Base-by-base conservation (phyloP, 2,329 filamentous ascomycete genomes). In the Lecanicillium sp. region DNA sequence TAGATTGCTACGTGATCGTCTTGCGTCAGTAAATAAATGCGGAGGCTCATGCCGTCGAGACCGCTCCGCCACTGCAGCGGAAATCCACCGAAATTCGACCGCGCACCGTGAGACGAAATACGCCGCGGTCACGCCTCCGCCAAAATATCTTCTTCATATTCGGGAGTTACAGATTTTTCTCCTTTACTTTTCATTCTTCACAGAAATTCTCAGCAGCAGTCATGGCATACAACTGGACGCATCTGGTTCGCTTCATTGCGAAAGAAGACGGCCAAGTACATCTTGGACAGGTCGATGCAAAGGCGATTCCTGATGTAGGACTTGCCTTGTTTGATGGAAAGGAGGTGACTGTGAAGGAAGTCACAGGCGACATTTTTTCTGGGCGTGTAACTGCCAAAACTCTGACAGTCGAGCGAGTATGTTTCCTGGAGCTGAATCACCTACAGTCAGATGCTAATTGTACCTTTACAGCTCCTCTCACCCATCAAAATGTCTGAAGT, bases 201-300 rank as follows among this genome's bases (percentile, higher is more conserved):
- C 22, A 25, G 11, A 11, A 7, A 11, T 25, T 7, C 6, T 25
- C 22, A 25, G 22, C 11, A 33, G 31, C 6, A 17, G 17, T 7
- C 20, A 47, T 47, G 46, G 36, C 44, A 15, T 39, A 49, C 28
- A 54, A 52, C 41, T 63, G 62, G 58, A 64, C 59, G 25, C 60
- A 60, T 31, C 57, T 66, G 33, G 57, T 62, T 37, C 61, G 62
- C 34, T 66, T 66, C 48, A 49, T 65, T 20, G 62, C 61, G 22
- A 50, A 54, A 36, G 62, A 65, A 49, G 62, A 65, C 40, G 59
- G 60, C 45, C 55, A 57, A 43, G 48, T 56, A 9, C 62, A 66
- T 45, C 49, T 64, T 12, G 62, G 63, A 17, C 56, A 66, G 45
- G 46, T 65, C 17, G 55, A 61, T 41, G 43, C 51, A 12, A 48